Percentiles rank a stretch among this genome's conserved stretches.
phyloP scores from a whole-genome alignment of 495 filamentous ascomycete genomes.

The Barbatosphaeria neglecta region DNA sequence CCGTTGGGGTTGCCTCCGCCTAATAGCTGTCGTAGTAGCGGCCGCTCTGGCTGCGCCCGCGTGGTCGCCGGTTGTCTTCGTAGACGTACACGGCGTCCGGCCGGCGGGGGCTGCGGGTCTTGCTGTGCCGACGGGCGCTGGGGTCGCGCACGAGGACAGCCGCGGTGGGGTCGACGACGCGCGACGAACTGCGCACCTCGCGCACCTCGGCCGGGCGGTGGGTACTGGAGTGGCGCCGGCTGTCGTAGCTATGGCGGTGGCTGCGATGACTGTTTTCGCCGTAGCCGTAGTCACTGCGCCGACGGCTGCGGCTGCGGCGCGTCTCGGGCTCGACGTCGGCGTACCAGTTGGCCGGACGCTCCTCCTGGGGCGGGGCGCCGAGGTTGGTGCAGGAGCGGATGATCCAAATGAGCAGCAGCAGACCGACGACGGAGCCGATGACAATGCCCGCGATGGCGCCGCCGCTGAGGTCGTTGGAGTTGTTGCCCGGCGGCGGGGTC shows the following conservation, averaged over 20 bases:
- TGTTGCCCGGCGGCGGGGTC: neutral
- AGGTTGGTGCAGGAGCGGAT: slow-evolving; percentile 27
- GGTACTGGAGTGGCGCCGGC: neutral
- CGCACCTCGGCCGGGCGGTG: neutral
- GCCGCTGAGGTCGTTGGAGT: slow-evolving; percentile 22
- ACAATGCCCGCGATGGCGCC: slow-evolving; percentile 51
- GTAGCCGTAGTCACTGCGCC: neutral
- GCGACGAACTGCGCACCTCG: neutral
- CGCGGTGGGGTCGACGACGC: neutral
- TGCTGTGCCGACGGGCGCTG: neutral
- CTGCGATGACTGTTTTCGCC: no score
- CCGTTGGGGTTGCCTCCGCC: no score
- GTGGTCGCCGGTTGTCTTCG: neutral
- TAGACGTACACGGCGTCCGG: neutral
- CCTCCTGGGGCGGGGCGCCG: slow-evolving; percentile 16
- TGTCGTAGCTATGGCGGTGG: neutral
- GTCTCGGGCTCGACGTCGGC: slow-evolving; percentile 11
- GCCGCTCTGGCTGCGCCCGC: neutral
- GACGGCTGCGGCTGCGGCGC: neutral
- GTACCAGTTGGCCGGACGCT: slow-evolving; percentile 13
- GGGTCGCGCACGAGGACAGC: neutral
- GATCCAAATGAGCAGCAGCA: slow-evolving; percentile 44
- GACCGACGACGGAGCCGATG: slow-evolving; percentile 44
- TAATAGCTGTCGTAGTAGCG: neutral
- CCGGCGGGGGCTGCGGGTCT: neutral